phyloP scores from a whole-genome alignment of 1,284 basidiomycete genomes.

The Puccinia brachypodii region DNA sequence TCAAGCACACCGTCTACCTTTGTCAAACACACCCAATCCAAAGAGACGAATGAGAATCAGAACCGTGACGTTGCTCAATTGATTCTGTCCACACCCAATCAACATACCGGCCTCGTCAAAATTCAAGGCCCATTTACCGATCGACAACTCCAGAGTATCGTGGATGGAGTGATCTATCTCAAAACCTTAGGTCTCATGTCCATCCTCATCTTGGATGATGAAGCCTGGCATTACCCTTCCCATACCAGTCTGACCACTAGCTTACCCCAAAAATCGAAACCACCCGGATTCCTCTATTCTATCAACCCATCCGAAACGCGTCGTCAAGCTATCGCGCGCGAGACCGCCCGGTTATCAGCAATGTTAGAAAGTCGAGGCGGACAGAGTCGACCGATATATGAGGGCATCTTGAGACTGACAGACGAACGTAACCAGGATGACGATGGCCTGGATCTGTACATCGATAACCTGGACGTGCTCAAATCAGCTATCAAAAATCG shows the following conservation, averaged over 20 bases:
- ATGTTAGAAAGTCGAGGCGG: slow-evolving; percentile 81
- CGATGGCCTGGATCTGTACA: slow-evolving; percentile 51
- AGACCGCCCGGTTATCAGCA: slow-evolving; percentile 65
- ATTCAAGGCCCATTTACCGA: slow-evolving; percentile 97
- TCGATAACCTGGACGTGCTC: slow-evolving; percentile 71
- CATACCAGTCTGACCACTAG: not conserved
- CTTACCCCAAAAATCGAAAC: slow-evolving; percentile 2
- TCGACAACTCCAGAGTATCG: slow-evolving; percentile 87
- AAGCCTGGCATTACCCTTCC: slow-evolving; percentile 63
- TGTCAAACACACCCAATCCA: slow-evolving; percentile 56
- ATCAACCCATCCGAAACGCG: slow-evolving; percentile 18
- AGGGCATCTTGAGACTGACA: slow-evolving; percentile 73
- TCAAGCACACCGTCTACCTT: slow-evolving; percentile 52
- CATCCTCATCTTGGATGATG: slow-evolving; percentile 91
- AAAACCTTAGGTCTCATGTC: slow-evolving; percentile 92
- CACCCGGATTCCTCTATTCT: not conserved
- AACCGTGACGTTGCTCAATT: slow-evolving; percentile 64
- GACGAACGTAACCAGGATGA: slow-evolving; percentile 69
- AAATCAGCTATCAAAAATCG: slow-evolving; percentile 83
- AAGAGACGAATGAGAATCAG: slow-evolving; percentile 59
- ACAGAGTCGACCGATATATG: slow-evolving; percentile 79
- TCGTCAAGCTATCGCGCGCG: slow-evolving; percentile 64
- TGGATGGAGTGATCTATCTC: slow-evolving; percentile 87
- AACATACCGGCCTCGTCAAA: slow-evolving; percentile 90
- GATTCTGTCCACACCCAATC: slow-evolving; percentile 78